Evolutionary conservation across 1,139 yeast species (phyloP).

Genomic region (Yamadazyma pseudoaaseri): DNA sequence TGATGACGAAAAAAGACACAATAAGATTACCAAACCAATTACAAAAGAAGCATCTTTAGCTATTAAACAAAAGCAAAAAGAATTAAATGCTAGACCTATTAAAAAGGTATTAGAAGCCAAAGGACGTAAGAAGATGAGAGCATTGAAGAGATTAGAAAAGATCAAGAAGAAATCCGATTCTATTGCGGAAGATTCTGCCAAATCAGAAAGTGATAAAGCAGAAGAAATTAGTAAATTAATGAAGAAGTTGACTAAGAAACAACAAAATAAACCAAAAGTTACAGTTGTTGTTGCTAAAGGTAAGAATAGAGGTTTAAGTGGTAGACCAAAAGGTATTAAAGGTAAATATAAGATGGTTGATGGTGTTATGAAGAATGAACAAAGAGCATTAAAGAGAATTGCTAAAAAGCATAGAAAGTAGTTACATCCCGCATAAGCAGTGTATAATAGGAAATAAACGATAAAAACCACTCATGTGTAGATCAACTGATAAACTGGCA

Average conservation of each 20-base stretch:
- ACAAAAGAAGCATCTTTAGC: slow-evolving; percentile 97
- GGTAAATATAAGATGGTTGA: slow-evolving; percentile 99
- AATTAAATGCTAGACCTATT: slow-evolving; percentile 94
- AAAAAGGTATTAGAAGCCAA: slow-evolving; percentile 97
- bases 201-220: slow-evolving; percentile 91
- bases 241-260: slow-evolving; percentile 78
- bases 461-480: no score
- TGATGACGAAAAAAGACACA: slow-evolving; percentile 87
- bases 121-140: slow-evolving; percentile 95
- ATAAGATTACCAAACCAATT: slow-evolving; percentile 84
- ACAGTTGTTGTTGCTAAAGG: slow-evolving; percentile 92
- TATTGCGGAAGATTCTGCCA: slow-evolving; percentile 83
- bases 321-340: slow-evolving; percentile 95
- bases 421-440: slow-evolving; percentile 1
- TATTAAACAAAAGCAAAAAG: slow-evolving; percentile 81
- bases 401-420: slow-evolving; percentile 65
- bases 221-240: slow-evolving; percentile 86
- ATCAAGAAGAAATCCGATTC: slow-evolving; percentile 91
- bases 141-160: slow-evolving; percentile 82
- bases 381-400: slow-evolving; percentile 86
- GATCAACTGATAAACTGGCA: no score
- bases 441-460: background rate
- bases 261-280: slow-evolving; percentile 74
- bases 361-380: slow-evolving; percentile 96
- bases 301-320: slow-evolving; percentile 77